Evolutionary conservation across 345 rosid species (phyloP).

Genomic region (Pistacia integerrima): DNA sequence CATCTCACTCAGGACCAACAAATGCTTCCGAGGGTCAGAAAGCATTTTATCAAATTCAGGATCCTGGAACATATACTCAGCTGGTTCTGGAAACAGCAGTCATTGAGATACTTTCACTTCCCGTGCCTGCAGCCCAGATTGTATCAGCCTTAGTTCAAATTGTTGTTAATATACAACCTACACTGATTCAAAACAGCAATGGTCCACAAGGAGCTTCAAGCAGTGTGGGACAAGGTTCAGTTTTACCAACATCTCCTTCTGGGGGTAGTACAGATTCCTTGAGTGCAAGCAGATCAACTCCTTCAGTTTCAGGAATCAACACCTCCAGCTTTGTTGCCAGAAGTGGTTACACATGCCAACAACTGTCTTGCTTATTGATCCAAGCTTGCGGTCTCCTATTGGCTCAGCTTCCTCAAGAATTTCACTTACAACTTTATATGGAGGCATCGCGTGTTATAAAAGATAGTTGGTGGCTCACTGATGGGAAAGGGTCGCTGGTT

Average conservation of each 20-base stretch:
- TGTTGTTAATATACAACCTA: conserved; percentile 88
- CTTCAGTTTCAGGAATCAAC: conserved; percentile 77
- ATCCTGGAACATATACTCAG: conserved; percentile 95
- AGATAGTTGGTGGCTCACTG: conserved; percentile 97
- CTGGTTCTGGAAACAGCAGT: conserved; percentile 95
- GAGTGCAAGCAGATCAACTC: conserved; percentile 80
- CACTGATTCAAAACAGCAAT: conserved; percentile 89
- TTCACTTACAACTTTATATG: conserved; percentile 79
- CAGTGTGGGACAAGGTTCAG: conserved; percentile 74
- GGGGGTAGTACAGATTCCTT: conserved; percentile 97
- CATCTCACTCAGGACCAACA: conserved; percentile 74
- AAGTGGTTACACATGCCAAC: conserved; percentile 97
- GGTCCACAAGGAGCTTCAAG: conserved; percentile 76
- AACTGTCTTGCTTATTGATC: conserved; percentile 89
- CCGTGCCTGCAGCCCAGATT: conserved; percentile 80
- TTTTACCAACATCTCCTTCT: conserved; percentile 86
- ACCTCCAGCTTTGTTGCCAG: conserved; percentile 86
- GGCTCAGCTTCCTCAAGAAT: conserved; percentile 93
- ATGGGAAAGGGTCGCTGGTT: conserved; percentile 69
- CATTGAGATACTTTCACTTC: conserved; percentile 94
- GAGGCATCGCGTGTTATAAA: conserved; percentile 80
- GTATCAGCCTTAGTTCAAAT: conserved; percentile 88
- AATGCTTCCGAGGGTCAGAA: conserved; percentile 76
- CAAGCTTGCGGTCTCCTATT: conserved; percentile 96
- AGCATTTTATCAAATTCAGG: conserved; percentile 96